Conservation (phyloP, 306 rosid species). For the Heteromeles arbutifolia region DNA sequence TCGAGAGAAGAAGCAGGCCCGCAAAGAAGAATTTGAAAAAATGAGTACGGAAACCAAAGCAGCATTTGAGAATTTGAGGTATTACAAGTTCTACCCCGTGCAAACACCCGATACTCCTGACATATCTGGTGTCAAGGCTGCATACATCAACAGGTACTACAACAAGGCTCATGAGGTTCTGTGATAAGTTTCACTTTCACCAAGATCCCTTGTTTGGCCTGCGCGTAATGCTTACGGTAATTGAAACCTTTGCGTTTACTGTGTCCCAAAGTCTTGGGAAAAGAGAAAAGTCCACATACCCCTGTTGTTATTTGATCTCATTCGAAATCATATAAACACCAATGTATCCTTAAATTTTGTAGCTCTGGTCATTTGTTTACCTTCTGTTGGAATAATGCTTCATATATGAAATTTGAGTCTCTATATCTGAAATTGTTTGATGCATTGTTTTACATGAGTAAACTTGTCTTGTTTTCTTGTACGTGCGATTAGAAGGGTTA, state of each 20-base stretch:
- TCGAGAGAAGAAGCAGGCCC: not conserved
- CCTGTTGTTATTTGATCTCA: not conserved
- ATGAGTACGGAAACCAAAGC: not conserved
- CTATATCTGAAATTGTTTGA: too few relatives aligned
- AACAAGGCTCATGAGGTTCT: not conserved
- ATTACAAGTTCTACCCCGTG: conserved; percentile 4
- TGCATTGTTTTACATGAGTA: not conserved
- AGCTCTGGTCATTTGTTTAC: not conserved
- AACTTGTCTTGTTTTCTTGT: not conserved
- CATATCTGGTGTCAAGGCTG: not conserved
- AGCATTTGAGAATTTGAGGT: not conserved
- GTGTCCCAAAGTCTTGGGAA: not conserved
- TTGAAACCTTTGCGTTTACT: not conserved
- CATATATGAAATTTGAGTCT: not conserved
- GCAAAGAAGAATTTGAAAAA: not conserved
- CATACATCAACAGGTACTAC: conserved; percentile 2
- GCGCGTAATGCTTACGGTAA: not conserved
- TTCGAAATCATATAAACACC: not conserved
- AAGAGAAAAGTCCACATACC: not conserved
- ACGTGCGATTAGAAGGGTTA: not conserved
- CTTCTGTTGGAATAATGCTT: not conserved
- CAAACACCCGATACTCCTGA: conserved; percentile 2
- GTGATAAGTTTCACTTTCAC: not conserved
- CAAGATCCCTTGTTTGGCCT: not conserved
- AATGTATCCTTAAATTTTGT: not conserved